Percentiles rank a stretch among this genome's conserved stretches.
phyloP scores from a whole-genome alignment of 164 flowering plant genomes.

The Dillenia turbinata region DNA sequence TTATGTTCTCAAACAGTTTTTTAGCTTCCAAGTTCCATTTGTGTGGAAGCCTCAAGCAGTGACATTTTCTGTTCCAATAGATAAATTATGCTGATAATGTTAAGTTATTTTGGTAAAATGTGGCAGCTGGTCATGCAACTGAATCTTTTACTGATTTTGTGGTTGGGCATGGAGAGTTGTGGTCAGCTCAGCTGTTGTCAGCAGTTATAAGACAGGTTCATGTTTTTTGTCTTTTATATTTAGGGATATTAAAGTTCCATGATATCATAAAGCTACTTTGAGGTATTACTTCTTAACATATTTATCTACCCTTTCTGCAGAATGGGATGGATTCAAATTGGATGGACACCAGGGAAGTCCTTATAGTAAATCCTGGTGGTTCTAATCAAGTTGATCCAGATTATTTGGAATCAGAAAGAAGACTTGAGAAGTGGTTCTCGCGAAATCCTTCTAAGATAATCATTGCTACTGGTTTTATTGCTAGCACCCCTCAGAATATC shows the following conservation, averaged over 20 bases:
- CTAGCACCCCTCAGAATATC: conserved; percentile 82
- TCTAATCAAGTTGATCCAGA: conserved; percentile 97
- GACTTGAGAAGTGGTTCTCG: conserved; percentile 83
- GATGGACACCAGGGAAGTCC: conserved; percentile 98
- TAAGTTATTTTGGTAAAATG: conserved; percentile 3
- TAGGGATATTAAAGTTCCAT: not conserved
- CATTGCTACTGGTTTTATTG: conserved; percentile 95
- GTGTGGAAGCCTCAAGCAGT: no score
- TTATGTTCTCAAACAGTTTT: no score
- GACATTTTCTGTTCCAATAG: no score
- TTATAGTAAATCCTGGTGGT: conserved; percentile 78
- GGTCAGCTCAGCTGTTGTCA: conserved; percentile 91
- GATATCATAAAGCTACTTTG: conserved; percentile 3
- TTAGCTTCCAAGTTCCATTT: no score
- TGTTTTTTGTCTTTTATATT: not conserved
- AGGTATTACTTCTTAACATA: not conserved
- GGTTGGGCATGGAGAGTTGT: conserved; percentile 95
- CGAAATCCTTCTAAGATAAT: conserved; percentile 57
- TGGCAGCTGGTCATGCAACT: conserved; percentile 95
- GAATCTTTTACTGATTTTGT: conserved; percentile 95
- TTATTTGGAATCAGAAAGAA: conserved; percentile 56
- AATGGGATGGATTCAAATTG: conserved; percentile 67
- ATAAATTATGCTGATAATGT: no score
- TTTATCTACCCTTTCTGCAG: conserved; percentile 31
- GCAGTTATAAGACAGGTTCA: conserved; percentile 64